phyloP scores from a whole-genome alignment of 768 basidiomycete genomes.

The Hygrophoropsis aurantiaca region DNA sequence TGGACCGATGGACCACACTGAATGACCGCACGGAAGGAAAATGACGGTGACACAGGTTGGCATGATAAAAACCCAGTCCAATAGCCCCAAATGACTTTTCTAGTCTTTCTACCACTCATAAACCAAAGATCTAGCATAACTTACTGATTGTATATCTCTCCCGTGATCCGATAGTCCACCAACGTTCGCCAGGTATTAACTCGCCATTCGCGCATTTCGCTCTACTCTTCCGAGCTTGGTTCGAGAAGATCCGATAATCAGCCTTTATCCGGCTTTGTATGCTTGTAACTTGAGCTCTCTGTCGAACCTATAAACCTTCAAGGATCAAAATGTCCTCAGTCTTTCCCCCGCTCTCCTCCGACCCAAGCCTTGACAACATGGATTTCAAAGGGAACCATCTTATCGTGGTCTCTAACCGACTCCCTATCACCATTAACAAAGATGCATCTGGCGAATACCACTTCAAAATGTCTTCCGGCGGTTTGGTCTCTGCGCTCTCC shows the following conservation, averaged over 20 bases:
- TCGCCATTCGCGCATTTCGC: conserved; percentile 2
- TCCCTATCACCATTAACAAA: conserved; percentile 94
- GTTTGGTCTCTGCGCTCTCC: conserved; percentile 93
- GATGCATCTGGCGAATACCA: conserved; percentile 92
- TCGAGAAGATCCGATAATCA: conserved; percentile 32
- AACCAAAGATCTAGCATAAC: background rate
- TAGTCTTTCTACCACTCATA: background rate
- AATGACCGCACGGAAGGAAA: background rate
- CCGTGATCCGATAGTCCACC: background rate
- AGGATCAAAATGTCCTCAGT: conserved; percentile 18
- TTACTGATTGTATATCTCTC: no score
- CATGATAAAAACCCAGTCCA: background rate
- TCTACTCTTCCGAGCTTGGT: conserved; percentile 4
- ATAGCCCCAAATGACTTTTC: no score
- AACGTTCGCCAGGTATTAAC: conserved; percentile 11
- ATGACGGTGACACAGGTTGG: background rate
- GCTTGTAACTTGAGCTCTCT: conserved; percentile 16
- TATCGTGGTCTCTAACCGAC: conserved; percentile 94
- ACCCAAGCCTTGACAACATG: conserved; percentile 40
- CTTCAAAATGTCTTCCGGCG: conserved; percentile 99
- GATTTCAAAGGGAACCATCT: conserved; percentile 62
- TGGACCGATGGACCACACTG: background rate
- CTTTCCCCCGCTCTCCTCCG: conserved; percentile 14
- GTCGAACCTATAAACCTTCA: conserved; percentile 24
- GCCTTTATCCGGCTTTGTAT: conserved; percentile 25